Conservation (phyloP, 164 flowering plant genomes). For the Sextonia rubra region DNA sequence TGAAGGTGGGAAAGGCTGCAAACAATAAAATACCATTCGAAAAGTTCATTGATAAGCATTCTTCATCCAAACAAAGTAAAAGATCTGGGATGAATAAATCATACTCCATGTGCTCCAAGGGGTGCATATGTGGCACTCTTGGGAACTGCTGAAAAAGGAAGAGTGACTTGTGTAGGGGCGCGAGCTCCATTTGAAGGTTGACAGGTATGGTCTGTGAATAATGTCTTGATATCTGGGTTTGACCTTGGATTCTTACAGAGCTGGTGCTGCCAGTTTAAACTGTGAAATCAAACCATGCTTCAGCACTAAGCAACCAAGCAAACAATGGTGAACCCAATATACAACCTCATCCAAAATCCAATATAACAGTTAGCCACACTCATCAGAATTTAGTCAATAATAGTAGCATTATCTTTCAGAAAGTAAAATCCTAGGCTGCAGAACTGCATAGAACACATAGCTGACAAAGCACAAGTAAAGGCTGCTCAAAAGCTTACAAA, state of each 20-base stretch:
- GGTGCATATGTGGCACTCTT: slow-evolving; percentile 61
- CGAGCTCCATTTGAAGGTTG: slow-evolving; percentile 76
- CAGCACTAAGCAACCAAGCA: slow-evolving; percentile 8
- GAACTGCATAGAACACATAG: background rate
- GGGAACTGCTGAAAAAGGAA: slow-evolving; percentile 64
- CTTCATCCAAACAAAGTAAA: background rate
- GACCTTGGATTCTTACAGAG: slow-evolving; percentile 87
- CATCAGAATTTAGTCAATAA: background rate
- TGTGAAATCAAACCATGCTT: slow-evolving; percentile 26
- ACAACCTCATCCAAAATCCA: background rate
- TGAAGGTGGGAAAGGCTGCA: slow-evolving; percentile 68
- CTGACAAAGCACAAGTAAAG: background rate
- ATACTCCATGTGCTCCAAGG: slow-evolving; percentile 76
- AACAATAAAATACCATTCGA: background rate
- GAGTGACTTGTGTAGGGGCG: slow-evolving; percentile 60
- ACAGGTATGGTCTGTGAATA: slow-evolving; percentile 81
- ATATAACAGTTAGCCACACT: background rate
- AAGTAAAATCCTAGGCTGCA: too few species aligned
- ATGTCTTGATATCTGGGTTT: slow-evolving; percentile 88
- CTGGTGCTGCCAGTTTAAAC: slow-evolving; percentile 98
- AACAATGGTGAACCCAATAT: background rate
- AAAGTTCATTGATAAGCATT: background rate
- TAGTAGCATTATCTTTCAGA: background rate
- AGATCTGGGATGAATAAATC: slow-evolving; percentile 12
- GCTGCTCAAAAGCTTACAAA: background rate